A percentile compares a stretch with the other conserved stretches of the same genome.
Evolutionary conservation across 2,329 filamentous ascomycete species (phyloP).

Genomic region (Colletotrichum plurivorum): DNA sequence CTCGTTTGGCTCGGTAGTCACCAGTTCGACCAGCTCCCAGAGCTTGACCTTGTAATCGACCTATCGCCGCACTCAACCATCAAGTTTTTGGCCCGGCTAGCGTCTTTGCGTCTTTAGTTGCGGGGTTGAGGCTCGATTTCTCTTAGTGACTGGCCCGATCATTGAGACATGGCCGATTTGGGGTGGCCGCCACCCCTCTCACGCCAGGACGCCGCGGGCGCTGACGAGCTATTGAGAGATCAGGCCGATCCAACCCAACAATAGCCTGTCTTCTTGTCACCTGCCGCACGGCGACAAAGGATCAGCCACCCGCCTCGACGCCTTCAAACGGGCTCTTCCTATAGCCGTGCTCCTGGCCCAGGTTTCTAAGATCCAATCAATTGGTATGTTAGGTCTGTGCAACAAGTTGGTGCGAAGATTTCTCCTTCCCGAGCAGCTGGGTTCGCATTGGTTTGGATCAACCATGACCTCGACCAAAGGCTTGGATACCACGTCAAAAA

Average conservation of each 20-base stretch:
- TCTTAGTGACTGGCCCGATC: constrained; percentile 1
- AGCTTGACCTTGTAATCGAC: no score
- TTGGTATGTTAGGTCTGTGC: not conserved
- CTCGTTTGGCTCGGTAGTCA: not conserved
- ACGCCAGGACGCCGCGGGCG: constrained; percentile 13
- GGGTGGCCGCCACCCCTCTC: constrained; percentile 21
- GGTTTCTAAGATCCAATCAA: not conserved
- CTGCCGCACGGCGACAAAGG: constrained; percentile 25
- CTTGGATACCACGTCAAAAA: no score
- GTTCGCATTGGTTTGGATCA: no score
- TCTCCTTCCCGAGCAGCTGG: not conserved
- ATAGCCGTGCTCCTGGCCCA: constrained; percentile 18
- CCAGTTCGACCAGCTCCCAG: no score
- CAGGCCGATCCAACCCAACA: constrained; percentile 17
- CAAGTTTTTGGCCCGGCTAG: not conserved
- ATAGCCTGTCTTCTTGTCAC: constrained; percentile 16
- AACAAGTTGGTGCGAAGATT: not conserved
- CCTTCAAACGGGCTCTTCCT: not conserved
- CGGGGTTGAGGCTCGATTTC: constrained; percentile 13
- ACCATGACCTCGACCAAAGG: no score
- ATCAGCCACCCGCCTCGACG: constrained; percentile 32
- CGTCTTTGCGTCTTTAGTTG: not conserved
- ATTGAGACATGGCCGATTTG: constrained; percentile 27
- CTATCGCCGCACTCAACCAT: not conserved
- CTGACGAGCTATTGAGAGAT: constrained; percentile 18